A percentile compares a stretch with the other conserved stretches of the same genome.
These are phyloP conservation scores for Colletotrichum orchidophilum DNA, from an alignment of 2,329 filamentous ascomycete species.

Conservation along the genomic window DNA sequence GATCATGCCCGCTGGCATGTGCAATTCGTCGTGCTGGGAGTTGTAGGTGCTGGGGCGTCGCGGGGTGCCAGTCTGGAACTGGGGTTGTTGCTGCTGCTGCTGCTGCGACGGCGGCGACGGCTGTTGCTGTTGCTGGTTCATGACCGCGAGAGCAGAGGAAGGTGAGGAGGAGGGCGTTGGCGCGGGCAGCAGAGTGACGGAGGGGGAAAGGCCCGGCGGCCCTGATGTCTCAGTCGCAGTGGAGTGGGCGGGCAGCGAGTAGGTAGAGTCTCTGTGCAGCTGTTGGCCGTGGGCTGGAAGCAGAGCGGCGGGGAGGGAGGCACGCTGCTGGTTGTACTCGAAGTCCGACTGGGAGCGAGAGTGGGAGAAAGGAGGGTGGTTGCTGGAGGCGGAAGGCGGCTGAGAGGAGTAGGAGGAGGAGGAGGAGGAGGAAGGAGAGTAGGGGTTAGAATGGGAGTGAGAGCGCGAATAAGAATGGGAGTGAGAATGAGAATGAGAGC, in stretches of 20 bases:
- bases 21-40: conserved; percentile 61
- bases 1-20: conserved; percentile 59
- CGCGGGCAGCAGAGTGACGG: conserved; percentile 13
- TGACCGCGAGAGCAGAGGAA: conserved; percentile 15
- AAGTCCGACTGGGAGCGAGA: conserved; percentile 16
- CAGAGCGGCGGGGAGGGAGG: conserved; percentile 29
- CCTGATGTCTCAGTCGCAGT: conserved; percentile 31
- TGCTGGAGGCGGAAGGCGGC: background rate
- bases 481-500: background rate
- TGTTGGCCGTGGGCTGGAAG: conserved; percentile 31
- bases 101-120: conserved; percentile 40
- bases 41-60: conserved; percentile 51
- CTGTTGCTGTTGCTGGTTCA: conserved; percentile 35
- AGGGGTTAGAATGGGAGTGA: background rate
- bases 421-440: background rate
- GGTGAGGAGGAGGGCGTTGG: conserved; percentile 5
- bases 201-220: conserved; percentile 31
- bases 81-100: conserved; percentile 46
- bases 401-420: background rate
- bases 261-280: conserved; percentile 21
- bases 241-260: conserved; percentile 21
- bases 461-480: conserved; percentile 7
- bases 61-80: conserved; percentile 45
- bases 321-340: conserved; percentile 20
- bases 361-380: background rate